Evolutionary conservation across 345 rosid genomes (phyloP).

Genomic region (Brassica nigra): DNA sequence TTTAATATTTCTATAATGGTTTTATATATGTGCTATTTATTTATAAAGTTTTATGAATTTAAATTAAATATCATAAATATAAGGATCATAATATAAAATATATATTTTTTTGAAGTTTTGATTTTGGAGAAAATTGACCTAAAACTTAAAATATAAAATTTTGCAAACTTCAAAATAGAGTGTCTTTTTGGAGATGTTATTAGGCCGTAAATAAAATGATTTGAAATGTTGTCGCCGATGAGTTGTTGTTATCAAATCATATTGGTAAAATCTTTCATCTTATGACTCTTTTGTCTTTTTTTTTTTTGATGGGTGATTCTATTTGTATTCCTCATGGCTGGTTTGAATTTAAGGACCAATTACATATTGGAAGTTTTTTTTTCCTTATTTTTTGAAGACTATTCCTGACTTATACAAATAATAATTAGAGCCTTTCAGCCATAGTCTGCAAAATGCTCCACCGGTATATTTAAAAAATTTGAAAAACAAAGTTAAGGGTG

Average conservation of each 20-base stretch:
- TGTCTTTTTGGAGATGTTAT: no score
- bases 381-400: not conserved
- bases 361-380: not conserved
- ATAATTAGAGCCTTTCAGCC: not conserved
- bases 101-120: no score
- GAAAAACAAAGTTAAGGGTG: no score
- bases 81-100: no score
- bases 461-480: not conserved
- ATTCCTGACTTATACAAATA: not conserved
- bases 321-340: not conserved
- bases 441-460: not conserved
- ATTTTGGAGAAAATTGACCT: no score
- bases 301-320: not conserved
- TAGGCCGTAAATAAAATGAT: not conserved
- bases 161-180: no score
- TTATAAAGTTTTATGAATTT: no score
- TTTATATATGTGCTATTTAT: no score
- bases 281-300: not conserved
- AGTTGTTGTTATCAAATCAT: not conserved
- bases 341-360: not conserved
- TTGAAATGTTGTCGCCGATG: not conserved
- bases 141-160: no score
- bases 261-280: not conserved
- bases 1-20: no score
- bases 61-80: no score